Evolutionary conservation across 164 flowering plant genomes (phyloP), one percentile per base, ranked within the genome.

Genomic region (Echeveria elegans): DNA sequence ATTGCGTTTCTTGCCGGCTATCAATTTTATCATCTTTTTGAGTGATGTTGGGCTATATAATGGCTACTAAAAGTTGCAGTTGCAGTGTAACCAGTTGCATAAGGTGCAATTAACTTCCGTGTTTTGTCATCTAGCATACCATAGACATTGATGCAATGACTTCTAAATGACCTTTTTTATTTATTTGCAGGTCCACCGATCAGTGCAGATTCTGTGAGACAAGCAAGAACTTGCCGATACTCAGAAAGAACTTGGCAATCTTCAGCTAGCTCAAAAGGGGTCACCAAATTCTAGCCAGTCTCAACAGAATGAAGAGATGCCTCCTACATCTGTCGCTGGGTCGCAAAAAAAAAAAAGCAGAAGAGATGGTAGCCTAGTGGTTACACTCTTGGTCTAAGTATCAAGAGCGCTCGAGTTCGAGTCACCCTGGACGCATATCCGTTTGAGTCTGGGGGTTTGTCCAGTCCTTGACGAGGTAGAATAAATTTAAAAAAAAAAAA

Each of bases 151-250:
- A 12, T 7, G 45, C 15, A 11, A 4, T 40, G 15, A 11, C 37
- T 34, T 40, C 14, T 7, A 40, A 47, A 30, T 63, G 16, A 70
- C 47, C 47, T 67, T 43, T 11, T 19, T 66, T 24, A n/a, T n/a
- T 21, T n/a, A 26, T n/a, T 63, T 43, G 63, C 85, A 90, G 97
- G 98, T 94, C 11, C 96, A 91, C 76, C 82, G 97, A 73, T 89
- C 97, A 52, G 89, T 94, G 6, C 98, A 93, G 74, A 86, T 93
- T 63, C 78, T 93, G 31, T 83, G 93, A 74, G 98, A 93, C 80
- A 93, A 90, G 70, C 98, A 93, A 78, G 97, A 93, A 75, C 90
- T 90, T 68, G 90, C 91, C 12, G 96, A 90, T 38, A 67, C 95
- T 40, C 98, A 94, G 70, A 91, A 88, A 75, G 98, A 94, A 76